Conservation (phyloP, 495 filamentous ascomycete species). For the Rusavskia elegans region DNA sequence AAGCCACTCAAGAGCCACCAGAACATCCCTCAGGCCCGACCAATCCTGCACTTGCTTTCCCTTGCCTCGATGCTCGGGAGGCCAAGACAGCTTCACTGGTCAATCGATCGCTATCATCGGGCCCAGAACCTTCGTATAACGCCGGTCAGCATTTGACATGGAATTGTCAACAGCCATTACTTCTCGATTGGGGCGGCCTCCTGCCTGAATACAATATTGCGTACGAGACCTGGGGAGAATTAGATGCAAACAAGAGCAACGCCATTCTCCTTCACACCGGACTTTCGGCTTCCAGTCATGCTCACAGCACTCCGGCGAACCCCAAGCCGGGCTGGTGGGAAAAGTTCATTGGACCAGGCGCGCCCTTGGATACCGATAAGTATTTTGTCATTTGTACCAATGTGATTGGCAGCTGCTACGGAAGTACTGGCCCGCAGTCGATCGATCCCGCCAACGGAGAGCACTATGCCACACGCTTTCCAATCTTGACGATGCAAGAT, state of each 20-base stretch:
- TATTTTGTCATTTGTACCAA: constrained; percentile 95
- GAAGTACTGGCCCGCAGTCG: constrained; percentile 79
- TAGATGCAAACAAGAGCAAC: constrained; percentile 75
- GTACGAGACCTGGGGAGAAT: constrained; percentile 81
- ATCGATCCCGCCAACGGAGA: constrained; percentile 79
- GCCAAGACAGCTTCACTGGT: constrained; percentile 64
- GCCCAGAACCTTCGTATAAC: constrained; percentile 90
- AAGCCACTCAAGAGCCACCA: constrained; percentile 5
- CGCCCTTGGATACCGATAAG: constrained; percentile 74
- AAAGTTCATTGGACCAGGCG: constrained; percentile 88
- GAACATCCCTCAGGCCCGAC: constrained; percentile 30
- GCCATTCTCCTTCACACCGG: constrained; percentile 88
- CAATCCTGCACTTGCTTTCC: constrained; percentile 87
- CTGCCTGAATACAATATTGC: constrained; percentile 76
- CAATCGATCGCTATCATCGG: constrained; percentile 51
- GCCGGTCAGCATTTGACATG: constrained; percentile 65
- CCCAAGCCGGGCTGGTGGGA: constrained; percentile 96
- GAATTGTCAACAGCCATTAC: constrained; percentile 53
- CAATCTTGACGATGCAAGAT: constrained; percentile 89
- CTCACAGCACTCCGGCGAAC: constrained; percentile 73
- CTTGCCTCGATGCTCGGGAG: constrained; percentile 87
- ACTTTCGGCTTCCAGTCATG: constrained; percentile 88
- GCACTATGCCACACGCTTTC: constrained; percentile 87
- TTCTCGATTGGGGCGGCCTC: constrained; percentile 87
- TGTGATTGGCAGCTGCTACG: constrained; percentile 90